These are phyloP conservation scores for Didymosphaeria variabile DNA, from an alignment of 2,329 filamentous ascomycete species.

Conservation along the genomic window DNA sequence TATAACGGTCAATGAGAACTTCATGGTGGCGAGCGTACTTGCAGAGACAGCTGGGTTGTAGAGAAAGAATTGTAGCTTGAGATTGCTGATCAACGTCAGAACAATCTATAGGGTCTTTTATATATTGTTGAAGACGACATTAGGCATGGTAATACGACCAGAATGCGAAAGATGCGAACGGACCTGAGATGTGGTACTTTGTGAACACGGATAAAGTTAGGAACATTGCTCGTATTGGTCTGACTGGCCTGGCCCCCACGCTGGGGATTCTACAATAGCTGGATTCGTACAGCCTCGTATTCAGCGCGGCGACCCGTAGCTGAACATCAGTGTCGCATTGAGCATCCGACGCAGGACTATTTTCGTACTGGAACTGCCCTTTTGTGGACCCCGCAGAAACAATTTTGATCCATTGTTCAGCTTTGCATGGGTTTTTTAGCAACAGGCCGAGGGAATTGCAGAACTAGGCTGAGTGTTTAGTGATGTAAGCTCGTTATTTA, in stretches of 20 bases:
- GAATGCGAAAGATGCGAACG: not conserved
- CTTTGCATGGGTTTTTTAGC: too few relatives aligned
- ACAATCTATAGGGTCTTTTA: not conserved
- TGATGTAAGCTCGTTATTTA: too few relatives aligned
- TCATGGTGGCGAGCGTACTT: not conserved
- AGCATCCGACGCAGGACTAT: not conserved
- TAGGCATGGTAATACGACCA: not conserved
- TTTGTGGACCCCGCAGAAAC: too few relatives aligned
- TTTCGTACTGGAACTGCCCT: not conserved
- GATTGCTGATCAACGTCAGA: not conserved
- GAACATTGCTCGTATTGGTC: not conserved
- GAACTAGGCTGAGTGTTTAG: too few relatives aligned
- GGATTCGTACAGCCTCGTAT: not conserved
- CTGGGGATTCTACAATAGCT: not conserved
- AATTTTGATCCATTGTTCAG: too few relatives aligned
- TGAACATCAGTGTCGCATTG: not conserved
- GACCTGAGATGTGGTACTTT: not conserved
- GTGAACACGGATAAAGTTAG: not conserved
- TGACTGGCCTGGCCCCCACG: not conserved
- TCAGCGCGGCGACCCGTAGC: not conserved
- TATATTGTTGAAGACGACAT: not conserved
- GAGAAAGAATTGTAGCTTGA: not conserved
- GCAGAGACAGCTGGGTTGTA: not conserved
- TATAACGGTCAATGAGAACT: not conserved
- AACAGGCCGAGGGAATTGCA: too few relatives aligned